Evolutionary conservation across 169 alveolate genomes (phyloP), one percentile per base, ranked within the genome.

Genomic region (Plasmodium chabaudi): DNA sequence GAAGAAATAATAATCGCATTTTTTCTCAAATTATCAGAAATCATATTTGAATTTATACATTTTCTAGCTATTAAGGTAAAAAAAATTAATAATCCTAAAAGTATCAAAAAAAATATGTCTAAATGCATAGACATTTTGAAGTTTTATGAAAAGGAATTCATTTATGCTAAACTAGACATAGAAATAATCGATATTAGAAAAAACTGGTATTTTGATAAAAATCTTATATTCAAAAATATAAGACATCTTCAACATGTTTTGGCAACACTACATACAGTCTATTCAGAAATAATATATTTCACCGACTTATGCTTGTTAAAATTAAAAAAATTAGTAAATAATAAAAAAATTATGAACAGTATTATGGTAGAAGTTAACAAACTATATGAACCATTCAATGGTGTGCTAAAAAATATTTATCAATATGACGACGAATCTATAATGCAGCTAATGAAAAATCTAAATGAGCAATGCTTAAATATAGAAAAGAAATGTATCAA

Each of bases 171-270:
- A 82, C 42, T 82, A 39, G 90, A 82, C 42, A 82, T 82, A n/a
- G 90, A 82, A 82, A 67, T 25, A 21, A 82, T 82, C 0, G 90
- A 82, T 82, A 82, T 82, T 13, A 57, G 90, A 44, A 82, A 82
- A 67, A 82, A 82, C 56, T 82, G 90, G 90, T 82, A 65, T 70
- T 82, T 82, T 82, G 90, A 82, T 47, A 82, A 82, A 34, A 67
- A 34, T 55, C 27, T 82, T 15, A 82, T 82, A 19, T 82, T 82
- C 46, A 82, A 82, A 65, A 65, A 82, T 82, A 82, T 82, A 21
- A 56, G 82, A 39, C 90, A 82, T 59, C 23, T 82, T 7, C 79
- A 82, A 25, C 90, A 82, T 49, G 82, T 82, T 17, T 57, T 82
- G 61, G 90, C 79, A 5, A 82, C 90, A 4, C 61, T 82, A 27